phyloP scores from a whole-genome alignment of 2,329 filamentous ascomycete species.

The Lasiodiplodia hormozganensis region DNA sequence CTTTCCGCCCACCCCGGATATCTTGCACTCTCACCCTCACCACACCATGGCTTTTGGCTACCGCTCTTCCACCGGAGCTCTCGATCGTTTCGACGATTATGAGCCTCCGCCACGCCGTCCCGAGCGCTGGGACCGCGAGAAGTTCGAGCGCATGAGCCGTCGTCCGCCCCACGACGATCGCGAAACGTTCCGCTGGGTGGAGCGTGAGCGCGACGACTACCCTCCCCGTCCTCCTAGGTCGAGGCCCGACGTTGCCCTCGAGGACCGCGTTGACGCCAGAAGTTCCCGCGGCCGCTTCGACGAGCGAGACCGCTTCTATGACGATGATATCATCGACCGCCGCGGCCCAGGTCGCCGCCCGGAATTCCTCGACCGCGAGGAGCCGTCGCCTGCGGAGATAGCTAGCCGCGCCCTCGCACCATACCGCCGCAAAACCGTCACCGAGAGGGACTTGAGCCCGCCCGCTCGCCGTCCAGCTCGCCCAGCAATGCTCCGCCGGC shows the following conservation, averaged over 20 bases:
- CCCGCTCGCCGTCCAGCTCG: slow-evolving; percentile 63
- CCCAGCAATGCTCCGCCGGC: slow-evolving; percentile 75
- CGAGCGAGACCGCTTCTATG: slow-evolving; percentile 61
- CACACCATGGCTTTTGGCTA: slow-evolving; percentile 33
- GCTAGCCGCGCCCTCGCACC: slow-evolving; percentile 62
- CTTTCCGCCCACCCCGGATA: slow-evolving; percentile 3
- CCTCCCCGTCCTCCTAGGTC: slow-evolving; percentile 46
- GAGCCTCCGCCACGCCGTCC: slow-evolving; percentile 44
- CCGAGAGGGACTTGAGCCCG: slow-evolving; percentile 61
- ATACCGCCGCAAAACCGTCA: slow-evolving; percentile 65
- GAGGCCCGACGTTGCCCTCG: slow-evolving; percentile 51
- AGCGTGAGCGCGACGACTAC: slow-evolving; percentile 49
- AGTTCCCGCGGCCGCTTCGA: slow-evolving; percentile 52
- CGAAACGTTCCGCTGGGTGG: slow-evolving; percentile 49
- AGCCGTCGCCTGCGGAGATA: slow-evolving; percentile 54
- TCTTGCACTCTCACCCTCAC: neutral
- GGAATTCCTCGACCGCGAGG: slow-evolving; percentile 53
- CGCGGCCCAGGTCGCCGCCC: slow-evolving; percentile 44
- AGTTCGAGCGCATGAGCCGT: slow-evolving; percentile 55
- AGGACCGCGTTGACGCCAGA: slow-evolving; percentile 52
- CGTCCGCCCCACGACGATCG: slow-evolving; percentile 41
- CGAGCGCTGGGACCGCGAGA: slow-evolving; percentile 58
- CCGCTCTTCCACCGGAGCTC: slow-evolving; percentile 51
- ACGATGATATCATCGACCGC: slow-evolving; percentile 59
- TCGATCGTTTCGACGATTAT: slow-evolving; percentile 52